phyloP scores from a whole-genome alignment of 176 grass and related monocot species.

The Urochloa ruziziensis region DNA sequence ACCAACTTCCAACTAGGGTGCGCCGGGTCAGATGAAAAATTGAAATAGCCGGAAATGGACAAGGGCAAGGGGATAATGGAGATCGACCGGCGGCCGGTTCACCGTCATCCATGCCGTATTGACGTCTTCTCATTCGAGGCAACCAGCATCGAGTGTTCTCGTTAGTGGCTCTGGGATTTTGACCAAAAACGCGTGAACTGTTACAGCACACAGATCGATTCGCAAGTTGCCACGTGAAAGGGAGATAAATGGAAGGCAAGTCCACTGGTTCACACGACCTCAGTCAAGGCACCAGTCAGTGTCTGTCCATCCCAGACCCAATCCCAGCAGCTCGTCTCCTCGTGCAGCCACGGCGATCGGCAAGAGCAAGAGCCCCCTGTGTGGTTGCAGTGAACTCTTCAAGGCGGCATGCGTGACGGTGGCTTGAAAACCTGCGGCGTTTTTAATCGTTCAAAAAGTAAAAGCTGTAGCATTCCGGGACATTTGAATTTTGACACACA shows the following conservation, averaged over 20 bases:
- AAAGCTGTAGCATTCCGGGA: background rate
- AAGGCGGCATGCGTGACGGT: background rate
- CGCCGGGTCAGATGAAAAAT: too few relatives aligned
- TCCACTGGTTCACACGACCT: conserved; percentile 31
- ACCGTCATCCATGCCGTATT: background rate
- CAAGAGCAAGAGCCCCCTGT: background rate
- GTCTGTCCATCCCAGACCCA: too few relatives aligned
- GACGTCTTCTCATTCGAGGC: background rate
- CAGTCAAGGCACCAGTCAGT: conserved; percentile 20
- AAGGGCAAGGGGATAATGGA: background rate
- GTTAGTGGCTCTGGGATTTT: conserved; percentile 6
- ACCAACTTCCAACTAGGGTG: background rate
- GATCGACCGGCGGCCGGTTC: conserved; percentile 6
- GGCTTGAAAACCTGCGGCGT: background rate
- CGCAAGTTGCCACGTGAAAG: background rate
- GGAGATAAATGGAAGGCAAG: background rate
- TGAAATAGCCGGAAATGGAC: background rate
- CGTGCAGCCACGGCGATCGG: background rate
- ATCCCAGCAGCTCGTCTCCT: background rate
- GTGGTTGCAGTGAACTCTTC: background rate
- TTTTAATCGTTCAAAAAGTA: background rate
- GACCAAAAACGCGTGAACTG: conserved; percentile 24
- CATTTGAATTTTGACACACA: background rate
- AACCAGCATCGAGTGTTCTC: background rate
- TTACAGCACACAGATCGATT: background rate